A percentile compares a stretch with the other conserved stretches of the same genome.
Evolutionary conservation across 2,329 filamentous ascomycete genomes (phyloP).

Genomic region (Cladosporium cucumerinum): DNA sequence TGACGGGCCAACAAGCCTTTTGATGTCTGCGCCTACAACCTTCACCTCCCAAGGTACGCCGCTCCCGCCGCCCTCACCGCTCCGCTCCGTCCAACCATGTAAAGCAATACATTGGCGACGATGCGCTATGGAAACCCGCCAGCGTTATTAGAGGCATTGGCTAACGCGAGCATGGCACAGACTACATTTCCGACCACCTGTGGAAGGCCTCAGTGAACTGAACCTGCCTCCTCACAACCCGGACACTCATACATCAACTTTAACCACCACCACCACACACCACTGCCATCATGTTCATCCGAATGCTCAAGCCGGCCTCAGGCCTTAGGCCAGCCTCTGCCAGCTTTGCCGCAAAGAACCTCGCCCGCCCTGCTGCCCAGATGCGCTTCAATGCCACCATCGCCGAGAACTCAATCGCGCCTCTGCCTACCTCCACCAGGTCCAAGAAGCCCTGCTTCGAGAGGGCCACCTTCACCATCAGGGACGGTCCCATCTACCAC

Average conservation of each 20-base stretch:
- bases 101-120: slow-evolving; percentile 33
- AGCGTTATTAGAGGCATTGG: background rate
- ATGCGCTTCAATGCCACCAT: slow-evolving; percentile 59
- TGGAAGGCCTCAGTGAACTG: slow-evolving; percentile 66
- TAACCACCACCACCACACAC: slow-evolving; percentile 23
- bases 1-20: slow-evolving; percentile 23
- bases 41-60: slow-evolving; percentile 53
- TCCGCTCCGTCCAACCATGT: slow-evolving; percentile 25
- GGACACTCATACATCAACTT: slow-evolving; percentile 21
- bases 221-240: slow-evolving; percentile 33
- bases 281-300: slow-evolving; percentile 55
- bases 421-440: slow-evolving; percentile 57
- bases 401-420: slow-evolving; percentile 62
- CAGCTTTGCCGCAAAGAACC: slow-evolving; percentile 45
- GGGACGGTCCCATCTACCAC: slow-evolving; percentile 93
- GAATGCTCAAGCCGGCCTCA: slow-evolving; percentile 52
- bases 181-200: slow-evolving; percentile 68
- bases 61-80: slow-evolving; percentile 16
- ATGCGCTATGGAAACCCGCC: background rate
- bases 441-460: slow-evolving; percentile 65
- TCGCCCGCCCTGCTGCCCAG: slow-evolving; percentile 45
- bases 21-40: slow-evolving; percentile 50
- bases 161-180: slow-evolving; percentile 35
- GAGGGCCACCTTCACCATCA: slow-evolving; percentile 88
- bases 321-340: slow-evolving; percentile 39